Evolutionary conservation across 495 filamentous ascomycete species (phyloP).

Genomic region (Penicillium cinerascens): DNA sequence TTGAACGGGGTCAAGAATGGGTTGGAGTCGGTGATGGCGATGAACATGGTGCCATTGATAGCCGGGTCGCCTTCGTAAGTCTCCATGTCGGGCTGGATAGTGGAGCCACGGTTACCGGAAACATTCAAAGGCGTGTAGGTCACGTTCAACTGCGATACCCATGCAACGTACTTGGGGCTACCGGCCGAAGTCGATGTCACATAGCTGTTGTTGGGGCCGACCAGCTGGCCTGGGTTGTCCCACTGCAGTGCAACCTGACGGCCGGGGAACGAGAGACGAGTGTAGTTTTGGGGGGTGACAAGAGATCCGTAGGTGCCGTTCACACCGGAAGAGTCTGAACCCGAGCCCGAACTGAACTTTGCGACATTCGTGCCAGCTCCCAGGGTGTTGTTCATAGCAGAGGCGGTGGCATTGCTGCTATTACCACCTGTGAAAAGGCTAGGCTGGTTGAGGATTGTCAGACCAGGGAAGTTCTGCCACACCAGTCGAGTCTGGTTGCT

Average conservation of each 20-base stretch:
- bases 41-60: slow-evolving; percentile 76
- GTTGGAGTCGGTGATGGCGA: slow-evolving; percentile 70
- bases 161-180: slow-evolving; percentile 63
- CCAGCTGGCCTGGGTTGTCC: slow-evolving; percentile 63
- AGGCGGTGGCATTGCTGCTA: slow-evolving; percentile 53
- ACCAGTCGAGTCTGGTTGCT: slow-evolving; percentile 67
- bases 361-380: slow-evolving; percentile 30
- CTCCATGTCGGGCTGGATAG: slow-evolving; percentile 62
- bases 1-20: slow-evolving; percentile 74
- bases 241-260: slow-evolving; percentile 67
- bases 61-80: slow-evolving; percentile 64
- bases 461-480: slow-evolving; percentile 86
- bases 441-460: slow-evolving; percentile 73
- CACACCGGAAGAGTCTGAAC: slow-evolving; percentile 30
- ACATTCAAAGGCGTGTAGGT: slow-evolving; percentile 70
- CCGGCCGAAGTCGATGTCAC: slow-evolving; percentile 60
- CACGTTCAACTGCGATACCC: slow-evolving; percentile 80
- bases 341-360: slow-evolving; percentile 19
- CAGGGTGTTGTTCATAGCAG: slow-evolving; percentile 42
- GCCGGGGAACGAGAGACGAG: slow-evolving; percentile 72
- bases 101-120: slow-evolving; percentile 52
- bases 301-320: slow-evolving; percentile 44
- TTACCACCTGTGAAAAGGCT: slow-evolving; percentile 56
- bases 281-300: slow-evolving; percentile 62
- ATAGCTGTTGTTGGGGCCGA: slow-evolving; percentile 83